phyloP scores from a whole-genome alignment of 2,329 filamentous ascomycete species.

The Aureobasidium sp. region DNA sequence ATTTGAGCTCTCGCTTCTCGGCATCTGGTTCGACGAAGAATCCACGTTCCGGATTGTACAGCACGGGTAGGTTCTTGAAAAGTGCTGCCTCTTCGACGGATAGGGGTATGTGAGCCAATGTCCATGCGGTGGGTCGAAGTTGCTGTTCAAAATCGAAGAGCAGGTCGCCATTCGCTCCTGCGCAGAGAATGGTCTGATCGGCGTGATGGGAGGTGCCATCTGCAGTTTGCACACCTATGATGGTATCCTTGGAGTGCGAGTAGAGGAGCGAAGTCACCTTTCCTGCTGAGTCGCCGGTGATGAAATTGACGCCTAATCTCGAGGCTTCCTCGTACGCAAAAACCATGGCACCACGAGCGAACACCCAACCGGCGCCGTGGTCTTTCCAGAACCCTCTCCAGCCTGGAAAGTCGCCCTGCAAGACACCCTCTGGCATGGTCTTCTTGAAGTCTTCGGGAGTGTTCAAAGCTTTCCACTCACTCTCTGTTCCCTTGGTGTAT shows the following conservation, averaged over 20 bases:
- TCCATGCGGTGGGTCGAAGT: slow-evolving; percentile 47
- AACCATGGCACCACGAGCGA: slow-evolving; percentile 41
- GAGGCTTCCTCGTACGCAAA: slow-evolving; percentile 38
- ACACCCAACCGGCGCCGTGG: slow-evolving; percentile 44
- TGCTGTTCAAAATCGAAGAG: slow-evolving; percentile 45
- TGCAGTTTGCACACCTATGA: slow-evolving; percentile 36
- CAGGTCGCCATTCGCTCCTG: slow-evolving; percentile 40
- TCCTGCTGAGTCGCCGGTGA: slow-evolving; percentile 34
- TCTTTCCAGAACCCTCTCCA: slow-evolving; percentile 44
- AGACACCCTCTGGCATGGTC: slow-evolving; percentile 44
- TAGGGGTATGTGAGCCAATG: slow-evolving; percentile 43
- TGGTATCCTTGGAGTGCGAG: slow-evolving; percentile 24
- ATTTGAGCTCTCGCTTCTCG: slow-evolving; percentile 38
- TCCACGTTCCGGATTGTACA: slow-evolving; percentile 40
- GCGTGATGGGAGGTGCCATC: slow-evolving; percentile 36
- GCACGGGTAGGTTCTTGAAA: slow-evolving; percentile 42
- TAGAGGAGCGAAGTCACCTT: slow-evolving; percentile 33
- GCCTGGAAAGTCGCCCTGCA: slow-evolving; percentile 41
- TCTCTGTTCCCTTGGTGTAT: slow-evolving; percentile 24
- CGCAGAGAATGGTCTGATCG: slow-evolving; percentile 39
- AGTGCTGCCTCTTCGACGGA: slow-evolving; percentile 35
- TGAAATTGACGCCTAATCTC: slow-evolving; percentile 38
- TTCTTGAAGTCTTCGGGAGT: slow-evolving; percentile 38
- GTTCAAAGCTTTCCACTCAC: slow-evolving; percentile 26
- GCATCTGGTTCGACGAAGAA: slow-evolving; percentile 44